A percentile compares a stretch with the other conserved stretches of the same genome.
Evolutionary conservation across 225 moss, liverwort and hornwort species (phyloP).

Genomic region (Sphagnum tenellum): DNA sequence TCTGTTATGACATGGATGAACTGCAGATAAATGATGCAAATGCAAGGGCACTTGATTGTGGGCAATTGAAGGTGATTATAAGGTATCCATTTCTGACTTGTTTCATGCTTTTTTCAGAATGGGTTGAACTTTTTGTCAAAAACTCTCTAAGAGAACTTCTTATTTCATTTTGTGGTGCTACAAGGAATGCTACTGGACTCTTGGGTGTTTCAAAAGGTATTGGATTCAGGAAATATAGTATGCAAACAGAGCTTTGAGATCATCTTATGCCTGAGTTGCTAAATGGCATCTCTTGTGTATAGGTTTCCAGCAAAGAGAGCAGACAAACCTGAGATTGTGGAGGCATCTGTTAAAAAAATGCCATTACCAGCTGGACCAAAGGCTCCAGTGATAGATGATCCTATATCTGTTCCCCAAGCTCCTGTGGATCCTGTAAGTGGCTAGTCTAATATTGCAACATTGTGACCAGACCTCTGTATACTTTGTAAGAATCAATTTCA

Average conservation of each 20-base stretch:
- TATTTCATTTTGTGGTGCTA: too few relatives aligned
- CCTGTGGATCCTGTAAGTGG: conserved; percentile 51
- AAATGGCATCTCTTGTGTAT: conserved; percentile 6
- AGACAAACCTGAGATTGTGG: conserved; percentile 53
- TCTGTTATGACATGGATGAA: too few relatives aligned
- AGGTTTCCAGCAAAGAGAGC: conserved; percentile 79
- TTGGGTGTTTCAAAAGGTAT: too few relatives aligned
- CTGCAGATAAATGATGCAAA: conserved; percentile 59
- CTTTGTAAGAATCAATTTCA: not conserved
- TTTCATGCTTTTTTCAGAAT: too few relatives aligned
- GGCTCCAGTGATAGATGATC: conserved; percentile 22
- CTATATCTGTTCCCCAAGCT: conserved; percentile 35
- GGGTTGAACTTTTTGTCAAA: too few relatives aligned
- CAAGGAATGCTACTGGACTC: too few relatives aligned
- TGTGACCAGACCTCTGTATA: not conserved
- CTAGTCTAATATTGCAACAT: too few relatives aligned
- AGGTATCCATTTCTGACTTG: conserved; percentile 25
- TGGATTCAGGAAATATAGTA: not conserved
- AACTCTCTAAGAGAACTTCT: too few relatives aligned
- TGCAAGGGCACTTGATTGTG: conserved; percentile 48
- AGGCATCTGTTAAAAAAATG: conserved; percentile 45
- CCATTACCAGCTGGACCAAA: conserved; percentile 34
- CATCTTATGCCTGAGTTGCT: conserved; percentile 1
- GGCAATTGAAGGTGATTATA: conserved; percentile 52
- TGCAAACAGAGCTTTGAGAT: not conserved